Evolutionary conservation across 805 yeast species (phyloP).

Genomic region (Ogataea pini): DNA sequence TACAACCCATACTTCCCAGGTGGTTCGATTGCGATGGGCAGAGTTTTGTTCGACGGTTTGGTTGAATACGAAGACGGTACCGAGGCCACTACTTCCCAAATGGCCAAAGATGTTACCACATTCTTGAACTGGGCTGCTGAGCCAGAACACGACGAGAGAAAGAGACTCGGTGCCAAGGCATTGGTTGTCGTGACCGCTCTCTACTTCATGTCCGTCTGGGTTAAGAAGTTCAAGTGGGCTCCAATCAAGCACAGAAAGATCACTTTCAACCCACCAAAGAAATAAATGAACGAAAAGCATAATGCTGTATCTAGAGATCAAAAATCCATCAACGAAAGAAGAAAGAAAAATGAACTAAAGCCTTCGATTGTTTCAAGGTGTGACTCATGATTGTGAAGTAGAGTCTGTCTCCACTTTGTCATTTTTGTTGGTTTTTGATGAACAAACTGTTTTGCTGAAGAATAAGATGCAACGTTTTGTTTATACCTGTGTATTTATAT

Average conservation of each 20-base stretch:
- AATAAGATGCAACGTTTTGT: conserved; percentile 1
- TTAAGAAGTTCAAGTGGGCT: conserved; percentile 98
- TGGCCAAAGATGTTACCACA: conserved; percentile 97
- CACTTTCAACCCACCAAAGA: conserved; percentile 89
- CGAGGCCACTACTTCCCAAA: conserved; percentile 96
- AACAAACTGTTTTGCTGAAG: conserved; percentile 4
- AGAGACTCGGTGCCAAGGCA: conserved; percentile 94
- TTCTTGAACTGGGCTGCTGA: conserved; percentile 98
- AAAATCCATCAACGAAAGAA: conserved; percentile 8
- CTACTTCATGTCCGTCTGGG: conserved; percentile 82
- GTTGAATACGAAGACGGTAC: conserved; percentile 99
- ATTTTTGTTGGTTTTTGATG: conserved; percentile 4
- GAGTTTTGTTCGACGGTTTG: conserved; percentile 94
- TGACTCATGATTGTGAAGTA: background rate
- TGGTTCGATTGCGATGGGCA: conserved; percentile 98
- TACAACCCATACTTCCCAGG: conserved; percentile 99
- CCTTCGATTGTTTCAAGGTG: conserved; percentile 3
- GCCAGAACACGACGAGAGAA: conserved; percentile 98
- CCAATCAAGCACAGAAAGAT: conserved; percentile 93
- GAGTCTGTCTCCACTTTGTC: conserved; percentile 2
- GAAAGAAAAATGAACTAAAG: conserved; percentile 3
- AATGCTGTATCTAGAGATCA: conserved; percentile 13
- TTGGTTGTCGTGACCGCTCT: conserved; percentile 74
- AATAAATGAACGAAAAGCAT: conserved; percentile 35
- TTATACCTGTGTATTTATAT: conserved; percentile 13